phyloP scores from a whole-genome alignment of 2,329 filamentous ascomycete species.

The Cladosporium sp. region DNA sequence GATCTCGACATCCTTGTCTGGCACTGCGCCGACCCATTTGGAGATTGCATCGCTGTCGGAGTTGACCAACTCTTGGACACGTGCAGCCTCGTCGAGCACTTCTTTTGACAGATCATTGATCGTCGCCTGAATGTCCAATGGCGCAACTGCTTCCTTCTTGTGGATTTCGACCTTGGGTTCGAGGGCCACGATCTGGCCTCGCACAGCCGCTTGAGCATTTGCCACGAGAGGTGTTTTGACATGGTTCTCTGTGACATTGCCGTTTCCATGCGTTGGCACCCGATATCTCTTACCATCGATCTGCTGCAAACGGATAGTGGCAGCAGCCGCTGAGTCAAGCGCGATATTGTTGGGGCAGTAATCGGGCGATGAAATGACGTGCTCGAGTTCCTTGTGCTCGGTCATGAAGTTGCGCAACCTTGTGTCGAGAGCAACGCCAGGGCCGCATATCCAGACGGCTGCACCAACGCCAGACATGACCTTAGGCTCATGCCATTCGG shows the following conservation, averaged over 20 bases:
- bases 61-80: conserved; percentile 42
- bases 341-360: conserved; percentile 74
- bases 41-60: conserved; percentile 47
- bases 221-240: not conserved
- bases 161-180: conserved; percentile 46
- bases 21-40: conserved; percentile 65
- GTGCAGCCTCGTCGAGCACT: conserved; percentile 57
- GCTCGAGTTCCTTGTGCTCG: conserved; percentile 62
- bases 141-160: conserved; percentile 50
- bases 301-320: conserved; percentile 68
- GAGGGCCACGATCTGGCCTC: conserved; percentile 41
- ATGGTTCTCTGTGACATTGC: not conserved
- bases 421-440: conserved; percentile 63
- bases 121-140: conserved; percentile 53
- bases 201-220: conserved; percentile 29
- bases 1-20: conserved; percentile 75
- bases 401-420: conserved; percentile 70
- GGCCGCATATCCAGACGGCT: conserved; percentile 81
- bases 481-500: conserved; percentile 68
- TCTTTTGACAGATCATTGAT: conserved; percentile 46
- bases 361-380: conserved; percentile 76
- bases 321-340: conserved; percentile 65
- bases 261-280: conserved; percentile 58
- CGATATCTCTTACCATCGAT: conserved; percentile 75
- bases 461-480: conserved; percentile 68